Evolutionary conservation across 768 basidiomycete genomes (phyloP), one percentile per base, ranked within the genome.

Genomic region (Auricularia cornea): DNA sequence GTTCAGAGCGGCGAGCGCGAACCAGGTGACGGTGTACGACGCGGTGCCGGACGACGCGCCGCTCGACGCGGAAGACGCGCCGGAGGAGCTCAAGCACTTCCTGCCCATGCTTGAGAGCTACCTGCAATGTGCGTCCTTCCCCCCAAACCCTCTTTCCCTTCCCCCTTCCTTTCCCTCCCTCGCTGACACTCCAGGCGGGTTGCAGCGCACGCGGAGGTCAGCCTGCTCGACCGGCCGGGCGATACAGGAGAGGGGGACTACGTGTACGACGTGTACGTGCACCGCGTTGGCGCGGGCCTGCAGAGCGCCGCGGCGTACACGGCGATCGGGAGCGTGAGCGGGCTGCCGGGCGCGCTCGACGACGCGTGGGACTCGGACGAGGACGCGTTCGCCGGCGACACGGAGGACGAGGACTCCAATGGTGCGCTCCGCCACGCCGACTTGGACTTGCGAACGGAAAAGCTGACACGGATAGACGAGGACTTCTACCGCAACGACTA

Each of bases 401-500:
- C 89, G 66, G 90, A 83, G 3, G 89, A 92, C 64, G 91, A 92
- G 67, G 91, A 92, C 68, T 92, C 90, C 0, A 92, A 92, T 73
- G 88, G 90, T 89, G 54, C 41, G 74, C 20, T 8, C 2, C 3
- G 26, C 54, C 29, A 12, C 8, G 38, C 8, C 8, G 38, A 8
- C 8, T 40, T 8, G 38, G n/a, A n/a, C n/a, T n/a, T 40, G 38
- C 8, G 8, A 18, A 18, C n/a, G 54, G 33, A 4, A 35, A 12
- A 12, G 18, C 41, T 60, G 26, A 38, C 30, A 38, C 35, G 10
- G 59, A 5, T 20, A 91, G 90, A 86, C 20, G 90, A 92, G 72
- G 89, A 90, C 66, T 90, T 86, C 69, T 91, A 90, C 74, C 89
- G 83, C 68, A 92, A 92, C 64, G 90, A 92, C 70, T 92, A 92